These are phyloP conservation scores for Clitopilus passeckerianus DNA, from an alignment of 768 basidiomycete genomes.

Conservation along the genomic window DNA sequence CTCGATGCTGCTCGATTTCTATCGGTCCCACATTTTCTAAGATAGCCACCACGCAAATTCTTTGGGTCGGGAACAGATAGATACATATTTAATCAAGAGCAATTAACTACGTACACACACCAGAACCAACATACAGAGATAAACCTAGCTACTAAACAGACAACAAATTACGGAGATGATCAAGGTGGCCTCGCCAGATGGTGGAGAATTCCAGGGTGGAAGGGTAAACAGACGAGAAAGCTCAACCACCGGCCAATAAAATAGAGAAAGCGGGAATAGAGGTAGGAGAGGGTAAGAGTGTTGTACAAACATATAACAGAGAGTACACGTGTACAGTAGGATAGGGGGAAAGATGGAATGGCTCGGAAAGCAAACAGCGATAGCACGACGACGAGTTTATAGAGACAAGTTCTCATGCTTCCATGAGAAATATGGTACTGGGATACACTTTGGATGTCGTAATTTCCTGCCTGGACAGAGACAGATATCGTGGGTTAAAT, in stretches of 20 bases:
- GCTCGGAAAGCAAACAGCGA: slow-evolving; percentile 14
- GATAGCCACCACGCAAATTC: too few species aligned
- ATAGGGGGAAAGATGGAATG: slow-evolving; percentile 1
- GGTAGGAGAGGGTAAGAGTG: not conserved
- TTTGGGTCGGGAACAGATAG: not conserved
- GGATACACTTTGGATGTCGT: slow-evolving; percentile 7
- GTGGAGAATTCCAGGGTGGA: not conserved
- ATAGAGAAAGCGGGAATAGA: not conserved
- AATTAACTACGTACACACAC: not conserved
- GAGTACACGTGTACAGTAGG: slow-evolving; percentile 5
- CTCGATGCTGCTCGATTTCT: not conserved
- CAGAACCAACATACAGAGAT: not conserved
- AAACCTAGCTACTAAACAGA: not conserved
- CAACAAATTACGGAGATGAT: not conserved
- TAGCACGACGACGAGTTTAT: slow-evolving; percentile 17
- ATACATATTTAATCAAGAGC: not conserved
- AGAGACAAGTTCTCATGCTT: slow-evolving; percentile 2
- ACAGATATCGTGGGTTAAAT: slow-evolving; percentile 2
- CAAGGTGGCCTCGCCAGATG: not conserved
- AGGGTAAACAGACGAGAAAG: not conserved
- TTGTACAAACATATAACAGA: not conserved
- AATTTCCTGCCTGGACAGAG: slow-evolving; percentile 8
- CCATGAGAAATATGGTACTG: not conserved
- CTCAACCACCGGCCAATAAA: not conserved
- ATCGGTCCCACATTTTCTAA: too few species aligned